Conservation (phyloP, 2,329 filamentous ascomycete genomes). For the Monilinia laxa region DNA sequence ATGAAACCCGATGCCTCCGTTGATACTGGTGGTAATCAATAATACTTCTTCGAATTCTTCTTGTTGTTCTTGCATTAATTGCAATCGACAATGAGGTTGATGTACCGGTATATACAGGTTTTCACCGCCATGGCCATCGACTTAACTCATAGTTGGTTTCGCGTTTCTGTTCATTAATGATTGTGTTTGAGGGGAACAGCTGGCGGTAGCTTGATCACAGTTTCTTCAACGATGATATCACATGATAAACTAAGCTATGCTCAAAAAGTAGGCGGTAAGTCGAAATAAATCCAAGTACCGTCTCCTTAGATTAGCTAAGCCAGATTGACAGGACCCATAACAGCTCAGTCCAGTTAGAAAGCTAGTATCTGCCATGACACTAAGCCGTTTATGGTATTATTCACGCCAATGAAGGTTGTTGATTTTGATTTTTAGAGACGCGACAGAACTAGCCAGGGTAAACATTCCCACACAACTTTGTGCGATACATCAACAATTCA, state of each 20-base stretch:
- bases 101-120: neutral
- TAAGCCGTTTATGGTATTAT: neutral
- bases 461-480: constrained; percentile 14
- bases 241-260: too few species aligned
- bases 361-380: neutral
- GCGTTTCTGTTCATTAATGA: too few species aligned
- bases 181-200: too few species aligned
- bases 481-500: constrained; percentile 3
- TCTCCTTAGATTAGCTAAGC: neutral
- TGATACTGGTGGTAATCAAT: neutral
- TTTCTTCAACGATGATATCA: too few species aligned
- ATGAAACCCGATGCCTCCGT: neutral
- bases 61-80: neutral
- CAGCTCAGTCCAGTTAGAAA: neutral
- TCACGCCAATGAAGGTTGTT: too few species aligned
- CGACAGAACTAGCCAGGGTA: constrained; percentile 1
- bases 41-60: too few species aligned
- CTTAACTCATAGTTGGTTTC: too few species aligned
- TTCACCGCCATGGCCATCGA: neutral
- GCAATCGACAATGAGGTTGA: neutral
- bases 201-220: too few species aligned
- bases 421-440: neutral
- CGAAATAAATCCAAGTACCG: neutral
- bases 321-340: neutral
- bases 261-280: too few species aligned